These are phyloP conservation scores for Botryotinia globosa DNA, from an alignment of 2,329 filamentous ascomycete genomes.

Conservation along the genomic window DNA sequence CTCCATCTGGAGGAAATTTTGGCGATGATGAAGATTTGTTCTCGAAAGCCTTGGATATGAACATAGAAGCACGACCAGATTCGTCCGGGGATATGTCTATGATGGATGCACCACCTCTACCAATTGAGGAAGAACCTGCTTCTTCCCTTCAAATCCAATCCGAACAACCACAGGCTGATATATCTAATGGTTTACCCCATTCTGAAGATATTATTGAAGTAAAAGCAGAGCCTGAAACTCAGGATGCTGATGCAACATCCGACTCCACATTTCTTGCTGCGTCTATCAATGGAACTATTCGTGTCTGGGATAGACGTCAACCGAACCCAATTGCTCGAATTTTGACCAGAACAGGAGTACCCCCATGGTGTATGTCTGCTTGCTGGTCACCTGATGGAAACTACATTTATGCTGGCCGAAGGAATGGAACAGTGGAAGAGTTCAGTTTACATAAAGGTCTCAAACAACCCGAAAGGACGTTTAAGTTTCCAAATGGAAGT, in stretches of 20 bases:
- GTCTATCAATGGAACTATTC: constrained; percentile 79
- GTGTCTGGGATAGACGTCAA: constrained; percentile 88
- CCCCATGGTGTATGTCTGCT: constrained; percentile 96
- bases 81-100: constrained; percentile 34
- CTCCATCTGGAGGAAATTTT: constrained; percentile 57
- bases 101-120: constrained; percentile 23
- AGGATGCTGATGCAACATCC: constrained; percentile 58
- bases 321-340: constrained; percentile 77
- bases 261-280: constrained; percentile 85
- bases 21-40: constrained; percentile 87
- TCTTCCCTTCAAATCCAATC: constrained; percentile 8
- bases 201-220: constrained; percentile 23
- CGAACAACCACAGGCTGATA: constrained; percentile 21
- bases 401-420: constrained; percentile 85
- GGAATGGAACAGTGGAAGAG: constrained; percentile 91
- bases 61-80: constrained; percentile 30
- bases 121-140: constrained; percentile 25
- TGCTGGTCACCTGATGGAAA: constrained; percentile 97
- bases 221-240: constrained; percentile 40
- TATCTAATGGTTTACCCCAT: constrained; percentile 25
- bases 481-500: constrained; percentile 86
- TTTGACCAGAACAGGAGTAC: constrained; percentile 67
- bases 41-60: constrained; percentile 64
- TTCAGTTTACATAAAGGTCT: constrained; percentile 81
- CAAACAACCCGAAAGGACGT: constrained; percentile 70